phyloP scores from a whole-genome alignment of 495 filamentous ascomycete species.

The Aspergillus hancockii region DNA sequence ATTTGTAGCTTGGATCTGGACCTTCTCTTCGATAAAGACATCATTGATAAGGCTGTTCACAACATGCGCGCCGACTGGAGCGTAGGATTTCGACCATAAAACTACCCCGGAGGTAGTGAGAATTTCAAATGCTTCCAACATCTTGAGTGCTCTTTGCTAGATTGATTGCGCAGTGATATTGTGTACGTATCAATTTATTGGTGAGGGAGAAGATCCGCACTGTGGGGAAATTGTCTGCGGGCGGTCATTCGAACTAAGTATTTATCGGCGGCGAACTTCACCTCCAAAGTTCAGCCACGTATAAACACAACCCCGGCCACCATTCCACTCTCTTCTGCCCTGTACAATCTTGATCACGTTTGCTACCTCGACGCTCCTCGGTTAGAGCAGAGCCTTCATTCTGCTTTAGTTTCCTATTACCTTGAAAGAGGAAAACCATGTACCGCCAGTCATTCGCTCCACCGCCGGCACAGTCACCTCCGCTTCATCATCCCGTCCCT shows the following conservation, averaged over 20 bases:
- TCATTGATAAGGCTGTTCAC: conserved; percentile 95
- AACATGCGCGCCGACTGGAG: conserved; percentile 72
- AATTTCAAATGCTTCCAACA: conserved; percentile 97
- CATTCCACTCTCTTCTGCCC: conserved; percentile 11
- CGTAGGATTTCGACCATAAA: conserved; percentile 89
- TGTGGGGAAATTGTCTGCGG: conserved; percentile 38
- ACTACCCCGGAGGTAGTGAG: conserved; percentile 94
- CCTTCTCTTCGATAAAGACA: conserved; percentile 94
- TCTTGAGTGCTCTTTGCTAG: conserved; percentile 30
- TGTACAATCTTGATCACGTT: neutral
- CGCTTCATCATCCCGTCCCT: conserved; percentile 95
- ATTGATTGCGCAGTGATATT: conserved; percentile 1
- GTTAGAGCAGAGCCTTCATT: neutral
- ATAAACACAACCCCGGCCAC: conserved; percentile 31
- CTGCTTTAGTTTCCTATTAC: conserved; percentile 2
- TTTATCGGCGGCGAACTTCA: conserved; percentile 8
- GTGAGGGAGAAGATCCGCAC: conserved; percentile 19
- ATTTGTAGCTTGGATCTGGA: conserved; percentile 52
- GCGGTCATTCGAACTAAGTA: conserved; percentile 23
- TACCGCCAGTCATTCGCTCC: conserved; percentile 78
- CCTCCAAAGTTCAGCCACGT: conserved; percentile 41
- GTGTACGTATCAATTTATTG: conserved; percentile 4
- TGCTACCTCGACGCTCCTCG: neutral
- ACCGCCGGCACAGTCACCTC: conserved; percentile 81
- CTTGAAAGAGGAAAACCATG: conserved; percentile 53